These are phyloP conservation scores for Balansia obtecta DNA, from an alignment of 2,329 filamentous ascomycete species.

Conservation along the genomic window DNA sequence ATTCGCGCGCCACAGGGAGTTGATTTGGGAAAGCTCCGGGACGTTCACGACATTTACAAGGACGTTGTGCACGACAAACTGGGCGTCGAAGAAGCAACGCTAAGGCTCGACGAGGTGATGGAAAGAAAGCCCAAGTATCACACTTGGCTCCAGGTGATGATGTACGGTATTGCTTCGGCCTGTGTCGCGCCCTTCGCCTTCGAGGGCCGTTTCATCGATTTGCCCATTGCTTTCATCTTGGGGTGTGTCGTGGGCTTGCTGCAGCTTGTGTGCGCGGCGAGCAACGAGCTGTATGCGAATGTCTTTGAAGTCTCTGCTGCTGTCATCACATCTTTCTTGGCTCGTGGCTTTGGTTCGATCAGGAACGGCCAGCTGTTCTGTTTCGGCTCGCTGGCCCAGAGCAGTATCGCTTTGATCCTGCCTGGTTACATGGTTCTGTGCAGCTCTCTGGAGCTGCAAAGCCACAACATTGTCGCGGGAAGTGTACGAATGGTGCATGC, in stretches of 20 bases:
- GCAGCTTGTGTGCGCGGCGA: constrained; percentile 62
- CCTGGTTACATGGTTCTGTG: constrained; percentile 42
- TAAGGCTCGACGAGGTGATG: constrained; percentile 44
- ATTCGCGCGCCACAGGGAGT: constrained; percentile 57
- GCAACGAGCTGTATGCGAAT: constrained; percentile 55
- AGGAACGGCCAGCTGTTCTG: constrained; percentile 47
- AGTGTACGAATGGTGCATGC: constrained; percentile 66
- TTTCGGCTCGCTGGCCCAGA: constrained; percentile 59
- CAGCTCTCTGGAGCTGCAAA: constrained; percentile 53
- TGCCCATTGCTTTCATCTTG: constrained; percentile 65
- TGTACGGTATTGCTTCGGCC: constrained; percentile 67
- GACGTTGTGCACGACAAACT: constrained; percentile 70
- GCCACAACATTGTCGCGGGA: constrained; percentile 56
- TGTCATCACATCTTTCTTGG: constrained; percentile 55
- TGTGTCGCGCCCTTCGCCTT: constrained; percentile 74
- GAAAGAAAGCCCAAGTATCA: constrained; percentile 32
- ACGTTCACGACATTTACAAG: constrained; percentile 69
- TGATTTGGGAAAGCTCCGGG: constrained; percentile 60
- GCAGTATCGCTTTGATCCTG: constrained; percentile 63
- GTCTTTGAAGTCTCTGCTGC: constrained; percentile 42
- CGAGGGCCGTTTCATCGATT: constrained; percentile 60
- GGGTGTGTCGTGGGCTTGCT: constrained; percentile 63
- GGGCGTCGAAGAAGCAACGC: constrained; percentile 56
- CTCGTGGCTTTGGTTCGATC: constrained; percentile 58
- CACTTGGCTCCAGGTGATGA: constrained; percentile 43